Evolutionary conservation across 2,329 filamentous ascomycete genomes (phyloP), one percentile per base, ranked within the genome.

Genomic region (Hypoxylon rubiginosum): DNA sequence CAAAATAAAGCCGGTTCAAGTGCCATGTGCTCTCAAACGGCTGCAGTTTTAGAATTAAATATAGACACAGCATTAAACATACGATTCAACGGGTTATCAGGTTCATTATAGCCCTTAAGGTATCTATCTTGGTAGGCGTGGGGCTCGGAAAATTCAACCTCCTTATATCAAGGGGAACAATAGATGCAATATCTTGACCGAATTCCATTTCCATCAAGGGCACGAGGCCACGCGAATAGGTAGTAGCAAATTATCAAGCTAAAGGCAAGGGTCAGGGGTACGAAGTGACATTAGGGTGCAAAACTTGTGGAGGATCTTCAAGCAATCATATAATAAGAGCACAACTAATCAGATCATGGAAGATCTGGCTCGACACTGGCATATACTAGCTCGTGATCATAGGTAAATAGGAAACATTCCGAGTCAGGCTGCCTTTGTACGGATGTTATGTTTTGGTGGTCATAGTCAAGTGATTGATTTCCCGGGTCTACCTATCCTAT

Each of bases 161-260:
- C 48, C 43, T 19, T 50, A 34, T 59, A 46, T 17, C 30, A 43
- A 53, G 24, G 19, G 48, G 58, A 52, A 60, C 36, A 19, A 51
- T 39, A 52, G 41, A 49, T 60, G 55, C 49, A 52, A 49, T 60
- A 30, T 13, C 59, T 53, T 65, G 53, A 68, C 65, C 67, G 62
- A 70, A 59, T 55, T 34, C 62, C 46, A 41, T 65, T 68, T 66
- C 39, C 24, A 66, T 51, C 60, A 67, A 53, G 48, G 63, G 63
- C 45, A 19, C 58, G 51, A 66, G 49, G 64, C 70, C 70, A 72
- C 68, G 70, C 70, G 70, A 55, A 68, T 66, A 48, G 58, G 70
- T 71, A 68, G 68, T 32, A 70, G 46, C 43, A 58, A 66, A 50
- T 50, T 52, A 54, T 62, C 51, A 54, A 67, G 51, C 55, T 65